These are phyloP conservation scores for Starmerella cellae DNA, from an alignment of 805 yeast species.

Conservation along the genomic window DNA sequence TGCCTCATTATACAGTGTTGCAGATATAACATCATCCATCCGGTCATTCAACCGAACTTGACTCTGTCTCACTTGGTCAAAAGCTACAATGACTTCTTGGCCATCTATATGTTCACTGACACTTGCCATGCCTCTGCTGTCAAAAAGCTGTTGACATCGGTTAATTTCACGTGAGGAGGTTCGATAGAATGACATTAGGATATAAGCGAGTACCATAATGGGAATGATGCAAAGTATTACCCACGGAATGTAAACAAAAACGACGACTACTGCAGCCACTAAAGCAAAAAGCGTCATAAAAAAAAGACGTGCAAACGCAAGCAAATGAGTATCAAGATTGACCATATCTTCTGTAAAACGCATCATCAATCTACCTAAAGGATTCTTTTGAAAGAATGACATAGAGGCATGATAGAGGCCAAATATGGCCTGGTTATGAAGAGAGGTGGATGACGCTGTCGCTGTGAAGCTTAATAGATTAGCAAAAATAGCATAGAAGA, in stretches of 20 bases:
- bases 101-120: conserved; percentile 60
- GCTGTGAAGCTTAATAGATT: conserved; percentile 27
- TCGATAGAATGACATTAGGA: conserved; percentile 38
- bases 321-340: conserved; percentile 61
- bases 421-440: conserved; percentile 48
- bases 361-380: conserved; percentile 56
- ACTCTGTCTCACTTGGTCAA: conserved; percentile 35
- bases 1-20: conserved; percentile 47
- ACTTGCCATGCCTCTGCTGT: conserved; percentile 55
- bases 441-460: conserved; percentile 37
- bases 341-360: conserved; percentile 81
- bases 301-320: conserved; percentile 20
- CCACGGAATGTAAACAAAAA: conserved; percentile 60
- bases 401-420: conserved; percentile 61
- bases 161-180: conserved; percentile 62
- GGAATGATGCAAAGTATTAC: conserved; percentile 46
- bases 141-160: conserved; percentile 55
- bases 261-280: conserved; percentile 48
- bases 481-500: conserved; percentile 7
- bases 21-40: conserved; percentile 49
- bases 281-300: conserved; percentile 39
- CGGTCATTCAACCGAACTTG: conserved; percentile 32
- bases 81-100: conserved; percentile 49
- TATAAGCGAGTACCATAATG: conserved; percentile 32
- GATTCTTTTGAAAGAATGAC: conserved; percentile 70